Conservation (phyloP, 257 asterid species). For the Solanum neorickii region DNA sequence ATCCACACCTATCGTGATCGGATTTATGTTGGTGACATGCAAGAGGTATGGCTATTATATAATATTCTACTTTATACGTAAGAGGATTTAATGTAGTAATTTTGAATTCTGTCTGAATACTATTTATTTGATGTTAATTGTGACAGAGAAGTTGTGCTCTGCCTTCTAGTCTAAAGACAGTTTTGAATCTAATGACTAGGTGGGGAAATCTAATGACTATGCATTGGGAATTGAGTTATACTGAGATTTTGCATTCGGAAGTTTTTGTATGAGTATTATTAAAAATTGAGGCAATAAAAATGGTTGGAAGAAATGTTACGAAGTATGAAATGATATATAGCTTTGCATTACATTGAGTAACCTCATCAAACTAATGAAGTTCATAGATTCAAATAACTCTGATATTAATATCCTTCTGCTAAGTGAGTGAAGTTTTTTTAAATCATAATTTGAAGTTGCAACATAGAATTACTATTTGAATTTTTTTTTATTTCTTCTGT, state of each 20-base stretch:
- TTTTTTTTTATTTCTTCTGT: not conserved
- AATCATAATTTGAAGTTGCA: not conserved
- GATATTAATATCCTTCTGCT: not conserved
- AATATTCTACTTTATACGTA: not conserved
- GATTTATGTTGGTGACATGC: conserved; percentile 97
- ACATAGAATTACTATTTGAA: not conserved
- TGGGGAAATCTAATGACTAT: not conserved
- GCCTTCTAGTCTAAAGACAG: not conserved
- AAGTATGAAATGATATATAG: not conserved
- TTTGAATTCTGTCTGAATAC: not conserved
- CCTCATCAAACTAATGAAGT: not conserved
- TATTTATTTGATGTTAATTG: not conserved
- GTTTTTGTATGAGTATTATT: not conserved
- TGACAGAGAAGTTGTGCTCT: not conserved
- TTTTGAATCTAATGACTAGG: not conserved
- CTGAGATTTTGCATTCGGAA: not conserved
- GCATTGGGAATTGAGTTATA: not conserved
- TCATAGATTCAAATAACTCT: not conserved
- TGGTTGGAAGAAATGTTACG: not conserved
- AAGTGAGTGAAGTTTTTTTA: not conserved
- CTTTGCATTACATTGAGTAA: not conserved
- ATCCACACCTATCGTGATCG: conserved; percentile 94
- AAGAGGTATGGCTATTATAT: conserved; percentile 54
- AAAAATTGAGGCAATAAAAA: not conserved
- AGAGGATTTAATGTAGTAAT: not conserved